Conservation (phyloP, 306 rosid genomes). For the Fagus crenata region DNA sequence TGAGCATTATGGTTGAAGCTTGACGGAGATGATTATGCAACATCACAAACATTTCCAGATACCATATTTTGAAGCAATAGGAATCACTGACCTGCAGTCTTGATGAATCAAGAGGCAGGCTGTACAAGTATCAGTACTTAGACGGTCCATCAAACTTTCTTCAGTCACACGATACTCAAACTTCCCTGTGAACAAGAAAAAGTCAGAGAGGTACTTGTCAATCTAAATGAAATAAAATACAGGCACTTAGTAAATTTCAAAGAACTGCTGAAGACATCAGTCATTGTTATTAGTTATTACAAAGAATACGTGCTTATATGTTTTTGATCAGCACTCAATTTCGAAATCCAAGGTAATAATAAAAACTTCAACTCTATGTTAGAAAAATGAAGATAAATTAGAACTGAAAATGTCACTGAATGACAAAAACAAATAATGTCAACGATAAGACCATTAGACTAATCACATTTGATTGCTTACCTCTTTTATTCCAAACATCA, state of each 20-base stretch:
- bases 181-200: conserved; percentile 44
- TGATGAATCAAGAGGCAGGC: conserved; percentile 58
- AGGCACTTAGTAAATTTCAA: background rate
- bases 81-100: conserved; percentile 54
- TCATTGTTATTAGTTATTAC: background rate
- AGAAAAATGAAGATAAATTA: background rate
- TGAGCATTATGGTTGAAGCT: background rate
- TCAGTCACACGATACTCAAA: conserved; percentile 64
- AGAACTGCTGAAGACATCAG: background rate
- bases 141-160: conserved; percentile 85
- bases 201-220: background rate
- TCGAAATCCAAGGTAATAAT: conserved; percentile 13
- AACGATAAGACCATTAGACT: background rate
- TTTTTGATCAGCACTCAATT: background rate
- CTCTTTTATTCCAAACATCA: conserved; percentile 75
- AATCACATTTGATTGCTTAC: conserved; percentile 41
- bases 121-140: conserved; percentile 57
- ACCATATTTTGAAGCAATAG: background rate
- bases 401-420: conserved; percentile 15
- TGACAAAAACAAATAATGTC: conserved; percentile 13
- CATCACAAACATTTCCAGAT: conserved; percentile 8
- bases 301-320: background rate
- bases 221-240: conserved; percentile 14
- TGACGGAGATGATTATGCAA: background rate
- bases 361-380: conserved; percentile 9